Conservation (phyloP, 1,284 basidiomycete genomes). For the Rhodofomes roseus region DNA sequence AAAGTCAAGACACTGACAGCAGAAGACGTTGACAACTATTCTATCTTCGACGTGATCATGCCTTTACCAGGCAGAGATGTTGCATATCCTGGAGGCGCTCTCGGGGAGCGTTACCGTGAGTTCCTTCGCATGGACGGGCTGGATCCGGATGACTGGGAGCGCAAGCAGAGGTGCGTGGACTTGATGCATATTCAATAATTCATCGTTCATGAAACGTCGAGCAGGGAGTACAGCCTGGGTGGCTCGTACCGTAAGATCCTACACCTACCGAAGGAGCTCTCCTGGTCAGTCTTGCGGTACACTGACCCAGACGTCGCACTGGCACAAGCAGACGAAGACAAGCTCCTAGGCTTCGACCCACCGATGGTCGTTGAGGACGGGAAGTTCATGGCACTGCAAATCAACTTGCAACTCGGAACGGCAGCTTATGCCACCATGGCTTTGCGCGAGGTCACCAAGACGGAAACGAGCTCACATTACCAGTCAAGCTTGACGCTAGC, state of each 20-base stretch:
- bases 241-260: conserved; percentile 94
- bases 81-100: conserved; percentile 78
- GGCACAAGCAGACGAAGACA: conserved; percentile 94
- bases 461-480: conserved; percentile 86
- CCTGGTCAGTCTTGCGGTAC: conserved; percentile 83
- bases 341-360: conserved; percentile 74
- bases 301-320: conserved; percentile 91
- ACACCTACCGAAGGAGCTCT: conserved; percentile 77
- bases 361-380: conserved; percentile 66
- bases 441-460: conserved; percentile 88
- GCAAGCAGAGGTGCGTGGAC: conserved; percentile 76
- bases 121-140: conserved; percentile 84
- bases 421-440: conserved; percentile 97
- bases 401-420: conserved; percentile 77
- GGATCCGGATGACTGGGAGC: conserved; percentile 81
- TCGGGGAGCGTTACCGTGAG: conserved; percentile 80
- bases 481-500: conserved; percentile 77
- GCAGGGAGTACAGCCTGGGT: conserved; percentile 85
- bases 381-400: conserved; percentile 82
- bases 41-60: conserved; percentile 93
- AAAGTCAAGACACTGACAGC: conserved; percentile 76
- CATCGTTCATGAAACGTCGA: not conserved
- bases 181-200: too few species aligned
- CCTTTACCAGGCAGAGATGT: conserved; percentile 93
- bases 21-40: conserved; percentile 74